Evolutionary conservation across 768 basidiomycete species (phyloP), one percentile per base, ranked within the genome.

Genomic region (Amanita thiersii): DNA sequence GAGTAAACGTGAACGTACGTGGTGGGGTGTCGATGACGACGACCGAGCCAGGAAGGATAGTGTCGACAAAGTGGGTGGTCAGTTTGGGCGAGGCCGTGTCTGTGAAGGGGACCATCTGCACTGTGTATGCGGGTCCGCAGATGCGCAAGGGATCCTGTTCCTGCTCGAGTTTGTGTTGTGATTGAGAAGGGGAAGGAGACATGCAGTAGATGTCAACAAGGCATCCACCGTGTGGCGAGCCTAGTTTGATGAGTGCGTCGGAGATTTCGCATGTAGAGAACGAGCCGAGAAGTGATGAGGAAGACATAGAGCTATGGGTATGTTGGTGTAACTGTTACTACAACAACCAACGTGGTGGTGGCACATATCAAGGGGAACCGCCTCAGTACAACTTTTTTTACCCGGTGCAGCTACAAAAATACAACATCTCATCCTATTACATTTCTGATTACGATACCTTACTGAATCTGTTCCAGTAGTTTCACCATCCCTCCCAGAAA

Each of bases 91-190:
- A 72, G 5, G 65, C 55, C 19, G 60, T 69, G 54, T 87, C 73
- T 0, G 70, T 69, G 0, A 67, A 63, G 5, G 66, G 57, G 7
- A 88, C 86, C 77, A 93, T 86, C 61, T 79, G 70, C 28, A 94
- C 89, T 1, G 92, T 94, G 56, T 87, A 92, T 2, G 87, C 92
- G 24, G 81, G 84, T 2, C 81, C 86, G 53, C 84, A 86, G 28
- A 70, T 59, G 32, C 66, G 65, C 7, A 63, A 39, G 2, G 48
- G 45, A 12, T 62, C 52, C n/a, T n/a, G n/a, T n/a, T n/a, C n/a
- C n/a, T n/a, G n/a, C n/a, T n/a, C n/a, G n/a, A n/a, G n/a, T n/a
- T n/a, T n/a, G n/a, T n/a, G n/a, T n/a, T n/a, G n/a, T 19, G 44
- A 48, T 20, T 1, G n/a, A 4, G 53, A 47, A 0, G 62, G 53